Evolutionary conservation across 1,284 basidiomycete species (phyloP), one percentile per base, ranked within the genome.

Genomic region (Neotropicomus parvogracilis): DNA sequence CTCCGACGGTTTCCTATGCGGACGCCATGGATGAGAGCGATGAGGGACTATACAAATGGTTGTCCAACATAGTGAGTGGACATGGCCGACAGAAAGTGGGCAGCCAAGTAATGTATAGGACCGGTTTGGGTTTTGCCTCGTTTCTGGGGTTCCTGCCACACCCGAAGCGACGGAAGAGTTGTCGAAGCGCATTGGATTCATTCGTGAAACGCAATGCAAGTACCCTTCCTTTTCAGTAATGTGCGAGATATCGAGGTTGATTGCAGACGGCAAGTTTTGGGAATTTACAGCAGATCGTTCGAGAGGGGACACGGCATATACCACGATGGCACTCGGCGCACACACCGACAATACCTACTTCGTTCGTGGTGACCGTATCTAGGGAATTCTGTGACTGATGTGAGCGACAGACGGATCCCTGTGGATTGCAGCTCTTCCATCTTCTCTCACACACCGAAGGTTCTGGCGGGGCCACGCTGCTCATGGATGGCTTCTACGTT

Each of bases 321-420:
- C 93, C 8, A 90, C 86, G 17, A 69, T 97, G 34, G 87, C 87
- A 1, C 79, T 99, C 6, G 84, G 82, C 8, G 93, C 92, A 0
- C 95, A 99, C 65, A 98, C 95, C 1, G 95, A 98, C 62, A 97
- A 90, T 40, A 95, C 95, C 2, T 97, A 97, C 70, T 93, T 88
- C 59, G 86, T 91, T 58, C 50, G 81, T 49, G 36, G 8, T 49
- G 4, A 19, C 39, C 54, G 8, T 16, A 34, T 49, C 26, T 32
- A 6, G 33, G 16, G 28, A 17, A 32, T 31, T 36, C 31, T 20
- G 39, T 39, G 48, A 43, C 58, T 59, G 46, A 64, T 52, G 34
- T 17, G 42, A 39, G 12, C n/a, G 32, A 38, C 53, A 91, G 88
- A 93, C 89, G 32, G 90, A 95, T 66, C 92, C 95, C 0, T 90